phyloP scores from a whole-genome alignment of 805 yeast genomes.

The Suhomyces emberorum region DNA sequence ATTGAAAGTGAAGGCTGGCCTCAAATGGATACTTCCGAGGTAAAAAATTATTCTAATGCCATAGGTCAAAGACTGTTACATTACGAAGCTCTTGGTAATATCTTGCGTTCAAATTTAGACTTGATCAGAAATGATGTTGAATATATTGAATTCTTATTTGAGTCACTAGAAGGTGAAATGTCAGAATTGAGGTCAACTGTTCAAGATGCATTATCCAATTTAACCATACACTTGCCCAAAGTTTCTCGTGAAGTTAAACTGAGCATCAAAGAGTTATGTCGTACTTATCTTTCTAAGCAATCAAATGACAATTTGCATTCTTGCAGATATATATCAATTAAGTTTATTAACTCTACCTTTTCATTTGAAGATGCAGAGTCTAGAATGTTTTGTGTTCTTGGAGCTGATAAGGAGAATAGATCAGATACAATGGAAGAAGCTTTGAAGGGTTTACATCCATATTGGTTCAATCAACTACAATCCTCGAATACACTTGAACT shows the following conservation, averaged over 20 bases:
- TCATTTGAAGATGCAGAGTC: conserved; percentile 68
- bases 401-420: conserved; percentile 53
- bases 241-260: conserved; percentile 38
- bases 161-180: conserved; percentile 63
- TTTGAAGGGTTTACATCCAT: conserved; percentile 73
- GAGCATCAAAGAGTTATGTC: conserved; percentile 38
- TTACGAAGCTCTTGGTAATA: conserved; percentile 75
- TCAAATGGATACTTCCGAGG: conserved; percentile 30
- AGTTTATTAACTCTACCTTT: conserved; percentile 60
- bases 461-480: conserved; percentile 60
- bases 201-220: conserved; percentile 64
- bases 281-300: conserved; percentile 25
- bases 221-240: conserved; percentile 47
- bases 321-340: conserved; percentile 61
- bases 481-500: conserved; percentile 44
- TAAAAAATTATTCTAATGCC: conserved; percentile 31
- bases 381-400: conserved; percentile 64
- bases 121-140: conserved; percentile 44
- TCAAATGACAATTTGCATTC: conserved; percentile 35
- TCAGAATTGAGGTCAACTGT: conserved; percentile 62
- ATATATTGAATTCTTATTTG: conserved; percentile 64
- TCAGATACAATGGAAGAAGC: conserved; percentile 82
- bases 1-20: conserved; percentile 64
- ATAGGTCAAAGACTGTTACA: conserved; percentile 55
- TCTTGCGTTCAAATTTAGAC: conserved; percentile 47